Evolutionary conservation across 2,329 filamentous ascomycete species (phyloP).

Genomic region (Pseudogymnoascus sp.): DNA sequence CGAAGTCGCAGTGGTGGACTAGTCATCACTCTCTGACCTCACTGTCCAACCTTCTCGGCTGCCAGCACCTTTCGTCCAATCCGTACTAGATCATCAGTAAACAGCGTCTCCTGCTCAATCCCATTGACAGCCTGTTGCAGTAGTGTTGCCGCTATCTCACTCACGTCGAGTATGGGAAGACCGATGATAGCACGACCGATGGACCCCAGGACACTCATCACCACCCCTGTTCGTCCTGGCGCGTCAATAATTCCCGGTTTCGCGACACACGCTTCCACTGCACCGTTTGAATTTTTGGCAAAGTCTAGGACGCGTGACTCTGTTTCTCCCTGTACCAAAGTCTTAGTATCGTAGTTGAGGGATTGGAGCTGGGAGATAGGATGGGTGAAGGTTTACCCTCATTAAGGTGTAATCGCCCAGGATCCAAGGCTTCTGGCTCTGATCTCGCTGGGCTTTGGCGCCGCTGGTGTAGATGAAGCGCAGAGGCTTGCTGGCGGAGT

Average conservation of each 20-base stretch:
- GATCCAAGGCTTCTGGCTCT: constrained; percentile 34
- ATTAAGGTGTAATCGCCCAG: constrained; percentile 37
- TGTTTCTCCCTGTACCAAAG: constrained; percentile 36
- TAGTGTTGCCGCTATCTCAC: constrained; percentile 36
- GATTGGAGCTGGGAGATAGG: background rate
- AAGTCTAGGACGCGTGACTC: constrained; percentile 38
- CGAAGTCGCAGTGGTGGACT: background rate
- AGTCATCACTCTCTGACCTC: background rate
- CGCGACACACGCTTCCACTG: constrained; percentile 33
- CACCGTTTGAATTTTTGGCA: constrained; percentile 32
- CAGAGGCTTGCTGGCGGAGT: constrained; percentile 28
- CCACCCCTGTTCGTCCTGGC: constrained; percentile 18
- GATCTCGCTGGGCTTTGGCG: constrained; percentile 37
- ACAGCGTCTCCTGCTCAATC: constrained; percentile 39
- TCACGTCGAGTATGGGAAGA: constrained; percentile 31
- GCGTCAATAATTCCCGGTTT: constrained; percentile 38
- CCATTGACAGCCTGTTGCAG: constrained; percentile 39
- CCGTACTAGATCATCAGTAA: constrained; percentile 36
- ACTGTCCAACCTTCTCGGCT: background rate
- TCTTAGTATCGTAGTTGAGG: background rate
- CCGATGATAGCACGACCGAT: constrained; percentile 21
- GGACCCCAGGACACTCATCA: constrained; percentile 19
- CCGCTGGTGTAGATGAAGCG: constrained; percentile 47
- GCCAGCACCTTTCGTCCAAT: constrained; percentile 26
- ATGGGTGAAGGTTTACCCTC: constrained; percentile 34